Conservation (phyloP, 1,139 yeast species). For the Magnusiomyces fungicola region DNA sequence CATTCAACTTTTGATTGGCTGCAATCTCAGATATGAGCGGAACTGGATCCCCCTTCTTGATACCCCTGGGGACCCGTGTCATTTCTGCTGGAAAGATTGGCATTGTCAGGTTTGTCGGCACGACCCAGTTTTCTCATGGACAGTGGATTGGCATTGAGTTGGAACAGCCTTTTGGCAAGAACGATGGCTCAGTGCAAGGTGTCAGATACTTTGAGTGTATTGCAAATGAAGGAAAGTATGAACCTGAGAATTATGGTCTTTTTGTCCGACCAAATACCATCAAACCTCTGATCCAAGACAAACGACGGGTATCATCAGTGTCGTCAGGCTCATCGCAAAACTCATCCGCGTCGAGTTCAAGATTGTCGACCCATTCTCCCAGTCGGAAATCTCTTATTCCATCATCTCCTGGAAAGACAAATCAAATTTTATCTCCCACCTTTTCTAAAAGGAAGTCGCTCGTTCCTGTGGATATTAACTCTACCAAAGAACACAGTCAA, state of each 20-base stretch:
- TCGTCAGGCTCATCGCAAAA: not conserved
- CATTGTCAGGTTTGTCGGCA: conserved; percentile 36
- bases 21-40: too few species aligned
- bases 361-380: too few species aligned
- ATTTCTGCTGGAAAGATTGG: conserved; percentile 23
- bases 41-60: not conserved
- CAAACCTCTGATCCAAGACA: not conserved
- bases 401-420: too few species aligned
- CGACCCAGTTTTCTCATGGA: conserved; percentile 46
- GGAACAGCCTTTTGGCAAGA: conserved; percentile 51
- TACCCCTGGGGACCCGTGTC: conserved; percentile 14
- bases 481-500: too few species aligned
- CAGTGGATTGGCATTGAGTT: conserved; percentile 70
- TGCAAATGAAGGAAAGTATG: conserved; percentile 13
- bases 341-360: not conserved
- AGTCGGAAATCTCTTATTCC: too few species aligned
- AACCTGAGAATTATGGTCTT: conserved; percentile 40
- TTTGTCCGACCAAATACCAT: conserved; percentile 27
- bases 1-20: too few species aligned
- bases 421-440: too few species aligned
- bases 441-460: too few species aligned
- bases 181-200: conserved; percentile 62
- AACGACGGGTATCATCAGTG: not conserved
- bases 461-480: too few species aligned
- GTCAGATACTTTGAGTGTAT: conserved; percentile 49